These are phyloP conservation scores for Chenopodium suecicum DNA, from an alignment of 148 eudicot species.

Conservation along the genomic window DNA sequence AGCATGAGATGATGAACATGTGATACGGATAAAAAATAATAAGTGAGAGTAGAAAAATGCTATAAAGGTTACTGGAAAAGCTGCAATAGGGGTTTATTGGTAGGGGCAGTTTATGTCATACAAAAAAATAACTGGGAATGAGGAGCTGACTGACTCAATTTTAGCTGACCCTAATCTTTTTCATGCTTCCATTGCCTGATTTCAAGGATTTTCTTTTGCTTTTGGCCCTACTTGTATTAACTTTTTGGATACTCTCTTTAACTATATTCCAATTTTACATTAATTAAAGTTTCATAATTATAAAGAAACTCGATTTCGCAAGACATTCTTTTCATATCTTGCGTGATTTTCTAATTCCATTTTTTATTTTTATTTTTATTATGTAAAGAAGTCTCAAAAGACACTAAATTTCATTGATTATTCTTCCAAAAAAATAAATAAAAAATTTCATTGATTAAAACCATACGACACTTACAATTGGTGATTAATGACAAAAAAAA, in stretches of 20 bases:
- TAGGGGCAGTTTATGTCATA: background rate
- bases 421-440: no score
- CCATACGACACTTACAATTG: no score
- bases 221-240: background rate
- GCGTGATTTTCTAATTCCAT: background rate
- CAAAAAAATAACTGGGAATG: background rate
- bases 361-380: no score
- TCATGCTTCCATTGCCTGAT: background rate
- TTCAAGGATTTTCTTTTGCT: background rate
- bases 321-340: background rate
- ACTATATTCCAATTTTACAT: background rate
- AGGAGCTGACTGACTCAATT: conserved; percentile 7
- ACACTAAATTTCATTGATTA: no score
- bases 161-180: background rate
- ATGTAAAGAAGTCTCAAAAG: no score
- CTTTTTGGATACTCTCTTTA: background rate
- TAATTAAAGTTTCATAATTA: no score
- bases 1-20: conserved; percentile 9
- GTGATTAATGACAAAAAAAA: no score
- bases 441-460: no score
- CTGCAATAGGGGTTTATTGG: background rate
- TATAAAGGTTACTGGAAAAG: background rate
- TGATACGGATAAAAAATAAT: conserved; percentile 1
- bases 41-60: background rate
- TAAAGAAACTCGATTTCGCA: background rate